Percentiles rank a stretch among this genome's conserved stretches.
These are phyloP conservation scores for Postia placenta DNA, from an alignment of 768 basidiomycete species.

Conservation along the genomic window DNA sequence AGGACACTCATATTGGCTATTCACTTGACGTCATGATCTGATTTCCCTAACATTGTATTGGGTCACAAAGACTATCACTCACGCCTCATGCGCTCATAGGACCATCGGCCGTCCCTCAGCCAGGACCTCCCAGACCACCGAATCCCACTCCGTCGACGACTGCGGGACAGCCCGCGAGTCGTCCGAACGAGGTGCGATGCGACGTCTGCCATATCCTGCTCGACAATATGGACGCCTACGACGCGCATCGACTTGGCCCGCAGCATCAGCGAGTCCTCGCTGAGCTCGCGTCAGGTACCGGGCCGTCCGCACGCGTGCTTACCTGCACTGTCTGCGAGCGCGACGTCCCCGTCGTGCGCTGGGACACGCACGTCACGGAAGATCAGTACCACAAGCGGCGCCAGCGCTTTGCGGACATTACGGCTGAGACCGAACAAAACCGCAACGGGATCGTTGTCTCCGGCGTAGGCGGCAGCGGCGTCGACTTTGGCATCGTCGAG, in stretches of 20 bases:
- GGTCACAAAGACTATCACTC: too few relatives aligned
- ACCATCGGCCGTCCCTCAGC: too few relatives aligned
- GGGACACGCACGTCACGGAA: neutral
- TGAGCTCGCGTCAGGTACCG: neutral
- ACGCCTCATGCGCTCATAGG: too few relatives aligned
- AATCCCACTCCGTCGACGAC: neutral
- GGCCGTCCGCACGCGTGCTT: neutral
- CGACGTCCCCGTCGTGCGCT: neutral
- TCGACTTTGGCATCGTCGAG: slow-evolving; percentile 50
- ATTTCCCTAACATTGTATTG: too few relatives aligned
- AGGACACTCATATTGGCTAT: too few relatives aligned
- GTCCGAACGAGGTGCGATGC: neutral
- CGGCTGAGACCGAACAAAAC: neutral
- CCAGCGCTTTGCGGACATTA: neutral
- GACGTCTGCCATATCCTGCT: neutral
- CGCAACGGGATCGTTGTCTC: slow-evolving; percentile 34
- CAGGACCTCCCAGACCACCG: too few relatives aligned
- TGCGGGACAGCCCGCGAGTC: neutral
- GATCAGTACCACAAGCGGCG: neutral
- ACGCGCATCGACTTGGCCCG: neutral
- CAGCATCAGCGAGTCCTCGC: neutral
- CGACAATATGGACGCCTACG: neutral
- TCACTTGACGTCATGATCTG: too few relatives aligned
- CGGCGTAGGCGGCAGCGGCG: slow-evolving; percentile 14
- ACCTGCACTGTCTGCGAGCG: slow-evolving; percentile 1